phyloP scores from a whole-genome alignment of 306 rosid genomes.

The Quercus mongolica region DNA sequence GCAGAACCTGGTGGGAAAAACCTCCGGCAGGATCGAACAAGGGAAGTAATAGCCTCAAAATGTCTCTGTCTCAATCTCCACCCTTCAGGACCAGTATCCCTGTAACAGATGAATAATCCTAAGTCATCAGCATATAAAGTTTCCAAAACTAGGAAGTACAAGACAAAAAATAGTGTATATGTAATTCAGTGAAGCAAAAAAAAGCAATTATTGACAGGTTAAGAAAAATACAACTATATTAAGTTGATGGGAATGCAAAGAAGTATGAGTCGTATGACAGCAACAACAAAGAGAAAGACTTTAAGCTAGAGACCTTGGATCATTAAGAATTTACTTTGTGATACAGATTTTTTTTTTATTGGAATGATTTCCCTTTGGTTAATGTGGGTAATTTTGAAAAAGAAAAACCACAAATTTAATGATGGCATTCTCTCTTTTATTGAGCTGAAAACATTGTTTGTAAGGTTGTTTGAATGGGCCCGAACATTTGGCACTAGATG shows the following conservation, averaged over 20 bases:
- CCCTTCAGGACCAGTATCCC: slow-evolving; percentile 98
- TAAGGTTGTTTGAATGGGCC: not conserved
- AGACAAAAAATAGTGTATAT: slow-evolving; percentile 4
- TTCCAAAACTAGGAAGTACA: slow-evolving; percentile 6
- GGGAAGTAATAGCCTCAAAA: slow-evolving; percentile 86
- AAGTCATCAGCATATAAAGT: slow-evolving; percentile 15
- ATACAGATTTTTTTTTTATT: not conserved
- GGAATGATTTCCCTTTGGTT: too few relatives aligned
- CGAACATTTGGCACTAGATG: too few relatives aligned
- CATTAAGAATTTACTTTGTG: not conserved
- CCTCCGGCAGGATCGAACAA: slow-evolving; percentile 93
- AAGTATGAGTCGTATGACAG: not conserved
- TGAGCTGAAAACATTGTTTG: not conserved
- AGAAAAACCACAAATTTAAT: too few relatives aligned
- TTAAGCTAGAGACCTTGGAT: slow-evolving; percentile 6
- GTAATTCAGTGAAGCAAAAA: slow-evolving; percentile 10
- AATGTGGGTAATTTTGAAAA: too few relatives aligned
- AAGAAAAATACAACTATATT: not conserved
- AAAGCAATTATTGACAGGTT: not conserved
- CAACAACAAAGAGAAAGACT: slow-evolving; percentile 8
- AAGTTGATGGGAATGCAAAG: slow-evolving; percentile 8
- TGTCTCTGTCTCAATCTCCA: slow-evolving; percentile 92
- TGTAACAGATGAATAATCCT: slow-evolving; percentile 37
- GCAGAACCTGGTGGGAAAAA: slow-evolving; percentile 93
- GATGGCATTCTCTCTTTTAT: too few relatives aligned